Evolutionary conservation across 2,329 filamentous ascomycete genomes (phyloP).

Genomic region (Penicillium sp.): DNA sequence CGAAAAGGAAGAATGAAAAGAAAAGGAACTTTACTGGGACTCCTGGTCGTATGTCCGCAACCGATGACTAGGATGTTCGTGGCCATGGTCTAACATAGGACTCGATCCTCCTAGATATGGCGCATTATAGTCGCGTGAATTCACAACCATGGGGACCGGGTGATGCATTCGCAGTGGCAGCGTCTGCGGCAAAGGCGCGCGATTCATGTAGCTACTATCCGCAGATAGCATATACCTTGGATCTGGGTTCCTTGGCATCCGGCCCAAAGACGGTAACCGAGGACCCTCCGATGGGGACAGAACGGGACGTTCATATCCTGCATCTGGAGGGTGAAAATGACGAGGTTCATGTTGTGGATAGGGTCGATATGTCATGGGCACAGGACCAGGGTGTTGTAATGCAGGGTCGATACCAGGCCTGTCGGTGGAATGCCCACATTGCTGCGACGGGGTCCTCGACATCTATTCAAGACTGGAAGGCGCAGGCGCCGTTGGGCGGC

Average conservation of each 20-base stretch:
- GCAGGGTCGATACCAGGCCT: conserved; percentile 20
- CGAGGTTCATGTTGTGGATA: conserved; percentile 25
- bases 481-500: conserved; percentile 8
- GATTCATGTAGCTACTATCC: conserved; percentile 19
- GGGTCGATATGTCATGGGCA: conserved; percentile 16
- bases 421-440: conserved; percentile 29
- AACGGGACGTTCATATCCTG: conserved; percentile 18
- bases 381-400: conserved; percentile 14
- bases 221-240: conserved; percentile 24
- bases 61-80: conserved; percentile 24
- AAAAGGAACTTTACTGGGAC: conserved; percentile 34
- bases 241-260: conserved; percentile 18
- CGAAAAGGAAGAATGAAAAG: conserved; percentile 14
- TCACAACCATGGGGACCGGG: conserved; percentile 8
- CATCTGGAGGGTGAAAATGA: conserved; percentile 10
- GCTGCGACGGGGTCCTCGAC: conserved; percentile 31
- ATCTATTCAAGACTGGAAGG: conserved; percentile 24
- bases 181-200: conserved; percentile 19
- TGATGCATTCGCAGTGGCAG: conserved; percentile 15
- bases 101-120: conserved; percentile 23
- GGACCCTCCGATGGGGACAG: conserved; percentile 9
- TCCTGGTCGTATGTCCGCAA: conserved; percentile 31
- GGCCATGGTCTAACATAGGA: conserved; percentile 17
- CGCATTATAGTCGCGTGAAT: conserved; percentile 16
- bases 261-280: conserved; percentile 17